Evolutionary conservation across 2,329 filamentous ascomycete genomes (phyloP), one percentile per base, ranked within the genome.

Genomic region (Venturiaceae sp.): DNA sequence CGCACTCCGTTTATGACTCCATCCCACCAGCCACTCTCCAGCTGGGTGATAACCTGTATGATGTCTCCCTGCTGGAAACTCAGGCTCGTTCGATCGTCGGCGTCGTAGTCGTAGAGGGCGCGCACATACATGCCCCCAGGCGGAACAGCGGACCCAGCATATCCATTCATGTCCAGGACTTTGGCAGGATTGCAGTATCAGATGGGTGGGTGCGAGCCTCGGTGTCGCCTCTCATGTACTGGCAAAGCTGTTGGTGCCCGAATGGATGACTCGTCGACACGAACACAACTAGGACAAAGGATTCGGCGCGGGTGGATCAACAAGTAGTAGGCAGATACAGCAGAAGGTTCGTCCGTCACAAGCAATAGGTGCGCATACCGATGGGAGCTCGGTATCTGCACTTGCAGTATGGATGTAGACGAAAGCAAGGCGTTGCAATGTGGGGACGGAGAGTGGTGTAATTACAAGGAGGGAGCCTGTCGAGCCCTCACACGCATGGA

Each of bases 11-110:
- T 94, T 71, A 99, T 96, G 58, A 99, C 90, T 53, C 94, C 94
- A 75, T 99, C 94, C 94, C 94, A 99, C 94, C 94, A 99, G 59
- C 94, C 94, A 68, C 92, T 97, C 73, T 99, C 94, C 59, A 97
- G 81, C 75, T 96, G 92, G 57, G 94, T 99, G 67, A 99, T 92
- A 66, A 99, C 94, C 75, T 97, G 92, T 67, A 99, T 99, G 65
- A 97, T 85, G 75, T 99, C 94, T 68, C 94, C 94, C 72, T 95
- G 88, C 67, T 90, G 90, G 74, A 99, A 99, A 75, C 92, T 97
- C 70, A 99, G 77, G 76, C 92, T 96, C 53, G 92, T 97, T 67
- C 90, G 86, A 74, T 99, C 94, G 75, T 99, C 92, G 68, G 94
- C 90, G 69, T 96, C 90, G 77, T 97, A 99, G 77, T 96, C 90